Evolutionary conservation across 306 rosid species (phyloP).

Genomic region (Delonix regia): DNA sequence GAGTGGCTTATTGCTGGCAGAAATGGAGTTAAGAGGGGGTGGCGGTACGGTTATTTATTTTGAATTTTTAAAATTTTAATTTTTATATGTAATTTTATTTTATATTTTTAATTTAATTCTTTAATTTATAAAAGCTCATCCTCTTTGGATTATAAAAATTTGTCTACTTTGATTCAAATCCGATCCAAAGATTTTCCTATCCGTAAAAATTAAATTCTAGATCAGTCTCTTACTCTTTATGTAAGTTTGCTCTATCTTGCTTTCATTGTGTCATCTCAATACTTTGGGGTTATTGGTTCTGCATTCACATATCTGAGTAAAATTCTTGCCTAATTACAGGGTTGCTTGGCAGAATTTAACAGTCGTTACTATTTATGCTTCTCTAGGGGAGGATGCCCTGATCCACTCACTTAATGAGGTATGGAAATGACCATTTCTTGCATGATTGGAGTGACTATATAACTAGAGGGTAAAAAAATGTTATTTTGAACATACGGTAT

Average conservation of each 20-base stretch:
- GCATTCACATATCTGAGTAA: constrained; percentile 17
- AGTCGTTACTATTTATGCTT: constrained; percentile 87
- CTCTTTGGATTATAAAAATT: no score
- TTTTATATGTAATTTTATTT: no score
- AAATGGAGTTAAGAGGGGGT: no score
- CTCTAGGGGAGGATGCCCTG: constrained; percentile 91
- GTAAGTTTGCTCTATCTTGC: constrained; percentile 44
- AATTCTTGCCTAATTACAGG: constrained; percentile 52
- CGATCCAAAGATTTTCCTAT: no score
- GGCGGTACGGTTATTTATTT: no score
- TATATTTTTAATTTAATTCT: no score
- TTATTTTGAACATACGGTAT: constrained; percentile 5
- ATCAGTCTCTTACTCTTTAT: no score
- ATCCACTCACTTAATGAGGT: constrained; percentile 95
- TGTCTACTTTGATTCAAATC: no score
- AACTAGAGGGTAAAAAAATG: constrained; percentile 6
- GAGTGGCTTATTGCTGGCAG: constrained; percentile 93
- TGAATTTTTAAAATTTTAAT: no score
- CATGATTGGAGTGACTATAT: no score
- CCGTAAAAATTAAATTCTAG: no score
- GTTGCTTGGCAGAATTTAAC: constrained; percentile 87
- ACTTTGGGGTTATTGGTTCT: constrained; percentile 16
- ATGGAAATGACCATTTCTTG: constrained; percentile 24
- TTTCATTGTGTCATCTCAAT: constrained; percentile 25
- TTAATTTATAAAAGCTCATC: no score